phyloP scores from a whole-genome alignment of 768 basidiomycete species.

The Suillus cothurnatus region DNA sequence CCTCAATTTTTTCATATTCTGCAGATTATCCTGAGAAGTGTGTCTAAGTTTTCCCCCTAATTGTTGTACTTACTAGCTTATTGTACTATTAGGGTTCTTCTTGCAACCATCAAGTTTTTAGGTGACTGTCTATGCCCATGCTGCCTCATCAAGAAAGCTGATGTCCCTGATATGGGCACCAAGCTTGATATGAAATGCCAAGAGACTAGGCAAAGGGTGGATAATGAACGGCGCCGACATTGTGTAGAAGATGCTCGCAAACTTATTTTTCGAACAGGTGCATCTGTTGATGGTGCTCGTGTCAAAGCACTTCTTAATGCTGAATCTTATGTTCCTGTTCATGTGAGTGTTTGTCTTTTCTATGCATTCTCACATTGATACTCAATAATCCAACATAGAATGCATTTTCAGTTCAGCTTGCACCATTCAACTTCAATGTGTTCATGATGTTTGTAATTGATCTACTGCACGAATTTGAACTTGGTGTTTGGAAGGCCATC shows the following conservation, averaged over 20 bases:
- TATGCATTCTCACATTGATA: too few species aligned
- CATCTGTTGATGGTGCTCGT: constrained; percentile 1
- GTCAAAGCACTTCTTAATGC: constrained; percentile 7
- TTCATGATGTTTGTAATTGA: neutral
- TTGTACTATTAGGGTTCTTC: too few species aligned
- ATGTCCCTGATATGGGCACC: constrained; percentile 15
- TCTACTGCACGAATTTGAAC: constrained; percentile 20
- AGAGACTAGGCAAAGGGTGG: neutral
- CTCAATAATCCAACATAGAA: neutral
- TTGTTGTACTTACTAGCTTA: too few species aligned
- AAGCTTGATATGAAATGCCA: constrained; percentile 6
- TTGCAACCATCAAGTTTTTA: constrained; percentile 26
- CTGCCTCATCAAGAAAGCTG: constrained; percentile 14
- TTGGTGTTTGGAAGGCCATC: constrained; percentile 20
- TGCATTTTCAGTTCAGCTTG: neutral
- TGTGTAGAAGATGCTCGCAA: too few species aligned
- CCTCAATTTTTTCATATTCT: constrained; percentile 25
- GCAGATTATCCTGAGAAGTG: constrained; percentile 29
- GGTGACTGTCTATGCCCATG: constrained; percentile 24
- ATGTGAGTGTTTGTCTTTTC: too few species aligned
- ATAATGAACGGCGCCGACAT: too few species aligned
- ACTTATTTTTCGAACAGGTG: constrained; percentile 11
- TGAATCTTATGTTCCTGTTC: constrained; percentile 4
- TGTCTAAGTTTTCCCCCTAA: too few species aligned
- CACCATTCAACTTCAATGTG: neutral